A percentile compares a stretch with the other conserved stretches of the same genome.
These are phyloP conservation scores for Dimocarpus longan DNA, from an alignment of 345 rosid species.

Conservation along the genomic window DNA sequence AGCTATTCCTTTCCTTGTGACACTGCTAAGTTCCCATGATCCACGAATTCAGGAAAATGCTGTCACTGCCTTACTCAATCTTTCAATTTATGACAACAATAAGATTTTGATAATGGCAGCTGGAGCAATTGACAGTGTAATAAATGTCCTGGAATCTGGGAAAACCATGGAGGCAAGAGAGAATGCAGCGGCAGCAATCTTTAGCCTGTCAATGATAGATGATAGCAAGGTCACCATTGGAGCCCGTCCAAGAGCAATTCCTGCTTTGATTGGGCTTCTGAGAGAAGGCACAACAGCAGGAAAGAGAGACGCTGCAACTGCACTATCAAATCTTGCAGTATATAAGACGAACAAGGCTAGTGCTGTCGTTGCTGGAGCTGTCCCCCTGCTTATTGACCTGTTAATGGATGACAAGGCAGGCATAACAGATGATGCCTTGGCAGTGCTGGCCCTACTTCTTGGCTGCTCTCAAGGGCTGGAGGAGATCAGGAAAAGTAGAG, in stretches of 20 bases:
- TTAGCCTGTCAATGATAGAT: slow-evolving; percentile 61
- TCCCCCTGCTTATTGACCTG: slow-evolving; percentile 55
- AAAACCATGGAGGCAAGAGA: slow-evolving; percentile 69
- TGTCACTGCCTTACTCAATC: slow-evolving; percentile 67
- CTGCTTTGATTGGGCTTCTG: slow-evolving; percentile 51
- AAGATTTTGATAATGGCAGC: slow-evolving; percentile 68
- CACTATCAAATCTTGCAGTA: slow-evolving; percentile 53
- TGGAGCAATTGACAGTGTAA: slow-evolving; percentile 59
- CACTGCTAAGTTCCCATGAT: slow-evolving; percentile 48
- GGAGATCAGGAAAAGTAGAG: slow-evolving; percentile 47
- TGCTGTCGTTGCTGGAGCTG: slow-evolving; percentile 47
- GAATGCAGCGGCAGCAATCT: slow-evolving; percentile 72
- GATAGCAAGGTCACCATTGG: slow-evolving; percentile 58
- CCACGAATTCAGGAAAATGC: slow-evolving; percentile 67
- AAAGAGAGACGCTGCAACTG: slow-evolving; percentile 65
- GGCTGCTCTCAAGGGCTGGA: slow-evolving; percentile 53
- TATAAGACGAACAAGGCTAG: slow-evolving; percentile 51
- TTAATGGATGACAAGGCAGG: slow-evolving; percentile 72
- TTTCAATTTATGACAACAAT: slow-evolving; percentile 63
- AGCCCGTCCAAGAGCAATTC: slow-evolving; percentile 45
- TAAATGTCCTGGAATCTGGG: slow-evolving; percentile 56
- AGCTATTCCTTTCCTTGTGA: slow-evolving; percentile 67
- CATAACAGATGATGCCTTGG: slow-evolving; percentile 65
- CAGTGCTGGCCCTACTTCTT: slow-evolving; percentile 46
- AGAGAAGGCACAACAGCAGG: slow-evolving; percentile 60